Conservation (phyloP, 1,284 basidiomycete species). For the Trichosporon inkin region DNA sequence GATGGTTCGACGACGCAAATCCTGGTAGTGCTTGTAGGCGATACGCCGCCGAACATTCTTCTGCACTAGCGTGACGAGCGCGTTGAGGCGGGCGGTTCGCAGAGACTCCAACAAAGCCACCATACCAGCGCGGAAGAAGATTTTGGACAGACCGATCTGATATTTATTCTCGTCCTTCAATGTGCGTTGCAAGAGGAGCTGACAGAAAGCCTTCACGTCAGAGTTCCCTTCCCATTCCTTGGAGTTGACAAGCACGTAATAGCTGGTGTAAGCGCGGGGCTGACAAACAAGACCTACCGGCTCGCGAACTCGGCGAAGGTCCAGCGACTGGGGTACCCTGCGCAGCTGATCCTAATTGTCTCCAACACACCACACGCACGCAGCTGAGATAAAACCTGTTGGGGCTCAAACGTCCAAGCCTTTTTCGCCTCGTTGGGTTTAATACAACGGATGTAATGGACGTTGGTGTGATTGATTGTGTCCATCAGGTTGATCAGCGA, state of each 20-base stretch:
- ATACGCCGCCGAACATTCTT: conserved; percentile 90
- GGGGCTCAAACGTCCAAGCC: conserved; percentile 95
- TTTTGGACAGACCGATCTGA: conserved; percentile 94
- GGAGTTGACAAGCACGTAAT: conserved; percentile 93
- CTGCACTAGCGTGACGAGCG: conserved; percentile 89
- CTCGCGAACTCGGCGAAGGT: conserved; percentile 99
- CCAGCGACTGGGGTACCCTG: conserved; percentile 98
- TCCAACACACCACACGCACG: conserved; percentile 98
- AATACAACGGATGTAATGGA: conserved; percentile 99
- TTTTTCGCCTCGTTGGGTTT: conserved; percentile 97
- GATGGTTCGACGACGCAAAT: conserved; percentile 69
- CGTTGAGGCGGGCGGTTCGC: conserved; percentile 79
- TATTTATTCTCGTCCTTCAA: conserved; percentile 94
- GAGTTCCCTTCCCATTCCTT: conserved; percentile 69
- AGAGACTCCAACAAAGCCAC: conserved; percentile 92
- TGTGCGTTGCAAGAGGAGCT: conserved; percentile 75
- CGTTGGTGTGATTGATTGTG: conserved; percentile 94
- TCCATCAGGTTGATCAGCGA: conserved; percentile 94
- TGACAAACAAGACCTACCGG: conserved; percentile 58
- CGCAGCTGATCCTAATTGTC: conserved; percentile 97
- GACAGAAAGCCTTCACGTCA: conserved; percentile 77
- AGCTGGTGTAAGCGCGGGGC: conserved; percentile 55
- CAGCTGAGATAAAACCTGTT: conserved; percentile 91
- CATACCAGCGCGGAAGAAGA: conserved; percentile 99
- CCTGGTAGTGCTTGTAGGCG: conserved; percentile 74